Conservation (phyloP, 257 asterid species). For the Primulina tabacum region DNA sequence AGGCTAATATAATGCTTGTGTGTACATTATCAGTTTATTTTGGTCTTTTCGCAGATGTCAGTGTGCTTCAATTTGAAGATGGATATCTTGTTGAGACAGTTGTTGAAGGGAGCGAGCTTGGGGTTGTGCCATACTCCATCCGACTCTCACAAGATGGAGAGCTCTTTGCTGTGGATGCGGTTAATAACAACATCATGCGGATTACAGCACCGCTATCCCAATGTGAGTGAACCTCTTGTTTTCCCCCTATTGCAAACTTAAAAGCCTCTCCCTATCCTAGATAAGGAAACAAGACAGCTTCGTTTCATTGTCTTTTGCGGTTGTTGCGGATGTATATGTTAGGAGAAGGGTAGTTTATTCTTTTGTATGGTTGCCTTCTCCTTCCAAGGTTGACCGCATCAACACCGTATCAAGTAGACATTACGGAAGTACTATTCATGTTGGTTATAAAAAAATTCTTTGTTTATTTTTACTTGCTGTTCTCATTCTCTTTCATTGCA, state of each 20-base stretch:
- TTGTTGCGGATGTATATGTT: constrained; percentile 5
- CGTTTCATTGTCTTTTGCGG: not conserved
- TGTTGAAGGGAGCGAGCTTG: constrained; percentile 88
- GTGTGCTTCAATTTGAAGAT: constrained; percentile 79
- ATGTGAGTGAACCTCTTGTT: constrained; percentile 64
- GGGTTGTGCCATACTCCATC: constrained; percentile 72
- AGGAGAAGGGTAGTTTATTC: not conserved
- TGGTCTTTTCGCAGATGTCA: constrained; percentile 52
- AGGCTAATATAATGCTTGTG: not conserved
- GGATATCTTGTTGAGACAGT: constrained; percentile 95
- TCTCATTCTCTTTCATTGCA: not conserved
- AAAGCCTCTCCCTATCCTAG: constrained; percentile 5
- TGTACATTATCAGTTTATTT: constrained; percentile 2
- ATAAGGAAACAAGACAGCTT: constrained; percentile 8
- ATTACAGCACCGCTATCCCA: constrained; percentile 92
- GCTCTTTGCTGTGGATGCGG: constrained; percentile 88
- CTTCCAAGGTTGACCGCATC: not conserved
- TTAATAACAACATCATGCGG: constrained; percentile 75
- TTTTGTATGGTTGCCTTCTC: not conserved
- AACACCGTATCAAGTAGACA: not conserved
- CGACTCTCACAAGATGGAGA: constrained; percentile 90
- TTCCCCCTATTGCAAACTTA: constrained; percentile 3
- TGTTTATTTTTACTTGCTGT: constrained; percentile 1
- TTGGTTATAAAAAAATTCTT: not conserved
- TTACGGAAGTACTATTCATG: not conserved